These are phyloP conservation scores for Amoebophrya sp. DNA, from an alignment of 169 alveolate genomes.

Conservation along the genomic window DNA sequence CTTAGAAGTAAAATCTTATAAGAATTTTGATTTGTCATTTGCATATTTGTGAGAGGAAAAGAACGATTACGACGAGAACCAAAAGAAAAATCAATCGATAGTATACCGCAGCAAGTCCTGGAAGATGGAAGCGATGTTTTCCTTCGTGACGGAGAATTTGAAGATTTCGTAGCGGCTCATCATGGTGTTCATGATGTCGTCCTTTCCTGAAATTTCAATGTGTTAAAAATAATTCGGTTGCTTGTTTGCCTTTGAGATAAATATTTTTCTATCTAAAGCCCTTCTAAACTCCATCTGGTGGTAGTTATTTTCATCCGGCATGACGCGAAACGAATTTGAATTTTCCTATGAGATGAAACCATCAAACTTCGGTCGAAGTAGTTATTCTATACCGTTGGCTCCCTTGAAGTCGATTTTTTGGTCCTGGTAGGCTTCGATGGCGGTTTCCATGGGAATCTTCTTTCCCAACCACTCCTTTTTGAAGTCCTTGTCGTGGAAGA, in stretches of 20 bases:
- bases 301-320: too few species aligned
- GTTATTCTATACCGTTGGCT: neutral
- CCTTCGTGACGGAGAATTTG: neutral
- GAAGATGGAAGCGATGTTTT: neutral
- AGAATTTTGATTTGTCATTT: too few species aligned
- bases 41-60: too few species aligned
- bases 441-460: neutral
- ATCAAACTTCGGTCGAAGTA: neutral
- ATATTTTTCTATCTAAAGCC: too few species aligned
- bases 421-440: constrained; percentile 11
- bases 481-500: neutral
- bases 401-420: neutral
- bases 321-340: too few species aligned
- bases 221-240: neutral
- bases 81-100: too few species aligned
- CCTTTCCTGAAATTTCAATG: neutral
- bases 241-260: too few species aligned
- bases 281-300: too few species aligned
- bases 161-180: neutral
- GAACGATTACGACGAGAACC: too few species aligned
- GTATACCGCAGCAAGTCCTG: constrained; percentile 10
- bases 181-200: neutral
- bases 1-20: too few species aligned
- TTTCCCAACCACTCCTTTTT: neutral
- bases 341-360: too few species aligned